Evolutionary conservation across 2,329 filamentous ascomycete species (phyloP).

Genomic region (Fusarium staphyleae): DNA sequence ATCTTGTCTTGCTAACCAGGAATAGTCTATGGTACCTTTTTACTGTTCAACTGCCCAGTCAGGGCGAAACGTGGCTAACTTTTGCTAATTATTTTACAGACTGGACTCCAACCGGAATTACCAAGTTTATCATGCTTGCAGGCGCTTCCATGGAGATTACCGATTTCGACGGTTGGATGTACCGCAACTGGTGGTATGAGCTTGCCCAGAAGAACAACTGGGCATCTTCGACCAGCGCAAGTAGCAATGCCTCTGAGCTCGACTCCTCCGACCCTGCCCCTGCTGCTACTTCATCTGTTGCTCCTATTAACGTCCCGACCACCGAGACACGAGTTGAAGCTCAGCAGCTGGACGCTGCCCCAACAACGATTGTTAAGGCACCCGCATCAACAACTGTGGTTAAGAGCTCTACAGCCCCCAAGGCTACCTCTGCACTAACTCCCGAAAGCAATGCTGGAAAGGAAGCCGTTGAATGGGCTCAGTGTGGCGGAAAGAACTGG

Average conservation of each 20-base stretch:
- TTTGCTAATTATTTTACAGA: slow-evolving; percentile 41
- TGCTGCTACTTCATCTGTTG: background rate
- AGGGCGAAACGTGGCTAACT: too few relatives aligned
- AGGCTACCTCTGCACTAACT: background rate
- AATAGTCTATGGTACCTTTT: slow-evolving; percentile 31
- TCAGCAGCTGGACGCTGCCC: background rate
- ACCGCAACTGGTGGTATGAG: slow-evolving; percentile 54
- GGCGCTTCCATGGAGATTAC: slow-evolving; percentile 52
- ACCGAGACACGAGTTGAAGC: background rate
- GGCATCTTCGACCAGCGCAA: slow-evolving; percentile 11
- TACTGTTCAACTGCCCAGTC: too few relatives aligned
- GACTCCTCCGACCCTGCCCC: background rate
- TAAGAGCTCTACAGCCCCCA: background rate
- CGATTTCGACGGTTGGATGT: slow-evolving; percentile 58
- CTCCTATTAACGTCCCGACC: background rate
- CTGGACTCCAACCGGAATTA: slow-evolving; percentile 52
- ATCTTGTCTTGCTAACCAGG: slow-evolving; percentile 5
- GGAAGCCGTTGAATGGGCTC: slow-evolving; percentile 10
- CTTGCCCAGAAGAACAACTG: slow-evolving; percentile 40
- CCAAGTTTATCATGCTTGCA: slow-evolving; percentile 55
- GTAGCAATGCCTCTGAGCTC: background rate
- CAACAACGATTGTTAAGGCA: too few relatives aligned
- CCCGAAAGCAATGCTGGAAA: background rate
- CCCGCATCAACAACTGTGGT: too few relatives aligned
- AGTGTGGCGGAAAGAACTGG: slow-evolving; percentile 36